Base-by-base conservation (phyloP, 2,329 filamentous ascomycete species). In the Fusarium chaquense region DNA sequence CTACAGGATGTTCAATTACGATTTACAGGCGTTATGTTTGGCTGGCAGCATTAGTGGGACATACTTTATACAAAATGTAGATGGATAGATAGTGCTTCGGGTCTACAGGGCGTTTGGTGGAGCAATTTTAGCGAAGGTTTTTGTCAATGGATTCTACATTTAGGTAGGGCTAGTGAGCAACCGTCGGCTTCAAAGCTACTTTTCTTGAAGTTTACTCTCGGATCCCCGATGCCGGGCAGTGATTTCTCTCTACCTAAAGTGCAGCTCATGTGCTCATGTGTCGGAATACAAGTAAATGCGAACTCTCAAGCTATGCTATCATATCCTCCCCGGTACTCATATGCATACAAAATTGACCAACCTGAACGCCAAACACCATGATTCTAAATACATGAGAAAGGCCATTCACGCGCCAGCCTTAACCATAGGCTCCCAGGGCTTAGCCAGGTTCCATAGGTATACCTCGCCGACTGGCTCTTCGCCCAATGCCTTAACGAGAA, bases 341-440 rank as follows among this genome's bases (percentile, higher is more conserved):
- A 70, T 60, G 13, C n/a, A 65, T 58, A 38, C 32, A 49, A 63
- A 65, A 50, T 46, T 38, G 40, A 70, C 40, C 46, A 45, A 43
- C 46, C 46, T 33, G 6, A 67, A 73, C 69, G 60, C 71, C 67
- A 30, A 62, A 28, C 35, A 43, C 40, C 43, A 41, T 38, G 18
- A 58, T 62, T 35, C 22, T 22, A 61, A 46, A 58, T 55, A 62
- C 28, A 49, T 36, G 7, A 43, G 28, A 30, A 3, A 30, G n/a
- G 30, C 32, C 16, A 30, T 38, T 72, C 55, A 80, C n/a, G 76
- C 79, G 15, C 73, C 75, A 11, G 79, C 80, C 66, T 77, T 80
- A n/a, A 82, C 77, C 77, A 82, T 81, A 11, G 81, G 81, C 66
- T 82, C 81, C 81, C 81, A 82, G 36, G 81, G 81, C 33, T 74